Evolutionary conservation across 345 rosid species (phyloP).

Genomic region (Hibiscus mutabilis): DNA sequence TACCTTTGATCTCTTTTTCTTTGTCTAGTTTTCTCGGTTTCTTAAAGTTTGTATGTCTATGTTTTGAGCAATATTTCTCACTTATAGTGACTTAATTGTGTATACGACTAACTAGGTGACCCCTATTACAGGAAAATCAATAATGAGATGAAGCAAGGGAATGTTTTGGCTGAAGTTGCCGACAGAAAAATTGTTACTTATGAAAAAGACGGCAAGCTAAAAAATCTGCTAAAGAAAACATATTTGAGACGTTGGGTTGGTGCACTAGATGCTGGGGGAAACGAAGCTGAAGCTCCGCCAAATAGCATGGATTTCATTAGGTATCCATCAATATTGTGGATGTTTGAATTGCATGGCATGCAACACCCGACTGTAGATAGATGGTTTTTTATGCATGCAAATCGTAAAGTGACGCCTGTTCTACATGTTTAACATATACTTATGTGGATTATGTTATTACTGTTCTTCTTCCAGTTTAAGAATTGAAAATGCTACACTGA

Average conservation of each 20-base stretch:
- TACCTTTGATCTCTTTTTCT: neutral
- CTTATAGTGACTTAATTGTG: neutral
- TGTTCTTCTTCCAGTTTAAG: constrained; percentile 47
- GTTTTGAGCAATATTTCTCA: neutral
- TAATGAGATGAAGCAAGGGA: constrained; percentile 38
- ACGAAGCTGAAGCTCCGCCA: constrained; percentile 32
- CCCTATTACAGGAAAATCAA: constrained; percentile 39
- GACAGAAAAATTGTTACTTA: constrained; percentile 27
- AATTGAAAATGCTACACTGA: constrained; percentile 83
- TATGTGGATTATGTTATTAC: constrained; percentile 10
- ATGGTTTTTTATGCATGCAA: constrained; percentile 7
- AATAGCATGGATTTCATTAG: constrained; percentile 62
- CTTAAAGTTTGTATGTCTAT: neutral
- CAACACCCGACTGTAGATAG: neutral
- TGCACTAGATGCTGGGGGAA: constrained; percentile 40
- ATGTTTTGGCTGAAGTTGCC: constrained; percentile 19
- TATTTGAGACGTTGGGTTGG: constrained; percentile 79
- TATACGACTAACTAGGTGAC: constrained; percentile 3
- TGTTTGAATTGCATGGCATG: constrained; percentile 1
- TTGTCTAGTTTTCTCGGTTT: neutral
- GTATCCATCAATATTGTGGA: constrained; percentile 29
- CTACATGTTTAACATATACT: neutral
- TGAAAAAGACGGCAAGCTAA: constrained; percentile 37
- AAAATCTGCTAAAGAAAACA: constrained; percentile 55
- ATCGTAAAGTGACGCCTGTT: neutral